A percentile compares a stretch with the other conserved stretches of the same genome.
phyloP scores from a whole-genome alignment of 2,329 filamentous ascomycete species.

The Knoxdaviesia capensis region DNA sequence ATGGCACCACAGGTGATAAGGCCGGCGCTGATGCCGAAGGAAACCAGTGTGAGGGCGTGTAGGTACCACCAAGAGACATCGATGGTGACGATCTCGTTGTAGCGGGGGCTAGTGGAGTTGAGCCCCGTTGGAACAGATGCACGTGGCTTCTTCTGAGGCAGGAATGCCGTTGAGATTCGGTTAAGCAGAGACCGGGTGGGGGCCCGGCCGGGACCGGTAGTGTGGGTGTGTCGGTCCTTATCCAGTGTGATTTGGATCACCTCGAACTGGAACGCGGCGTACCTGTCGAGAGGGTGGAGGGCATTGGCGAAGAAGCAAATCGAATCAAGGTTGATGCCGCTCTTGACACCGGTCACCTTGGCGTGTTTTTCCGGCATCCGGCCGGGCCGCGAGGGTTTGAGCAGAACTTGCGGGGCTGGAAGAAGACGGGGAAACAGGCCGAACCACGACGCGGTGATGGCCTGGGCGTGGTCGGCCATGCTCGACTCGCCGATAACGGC shows the following conservation, averaged over 20 bases:
- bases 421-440: conserved; percentile 39
- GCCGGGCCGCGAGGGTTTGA: conserved; percentile 31
- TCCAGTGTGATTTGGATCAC: conserved; percentile 19
- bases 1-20: conserved; percentile 17
- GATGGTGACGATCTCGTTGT: conserved; percentile 19
- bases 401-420: conserved; percentile 40
- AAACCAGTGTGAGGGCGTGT: conserved; percentile 30
- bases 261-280: conserved; percentile 25
- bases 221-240: conserved; percentile 21
- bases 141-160: neutral
- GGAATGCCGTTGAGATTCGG: too few species aligned
- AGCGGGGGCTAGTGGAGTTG: too few species aligned
- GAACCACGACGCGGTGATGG: conserved; percentile 35
- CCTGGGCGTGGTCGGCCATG: conserved; percentile 35
- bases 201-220: conserved; percentile 16
- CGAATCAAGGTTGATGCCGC: conserved; percentile 29
- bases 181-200: conserved; percentile 10
- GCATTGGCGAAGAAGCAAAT: conserved; percentile 43
- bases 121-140: too few species aligned
- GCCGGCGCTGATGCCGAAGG: conserved; percentile 26
- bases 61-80: conserved; percentile 9
- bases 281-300: conserved; percentile 31
- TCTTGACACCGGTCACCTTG: conserved; percentile 36
- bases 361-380: conserved; percentile 34
- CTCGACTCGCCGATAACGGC: conserved; percentile 41